Base-by-base conservation (phyloP, 2,329 filamentous ascomycete species). In the Aschersonia sp. region DNA sequence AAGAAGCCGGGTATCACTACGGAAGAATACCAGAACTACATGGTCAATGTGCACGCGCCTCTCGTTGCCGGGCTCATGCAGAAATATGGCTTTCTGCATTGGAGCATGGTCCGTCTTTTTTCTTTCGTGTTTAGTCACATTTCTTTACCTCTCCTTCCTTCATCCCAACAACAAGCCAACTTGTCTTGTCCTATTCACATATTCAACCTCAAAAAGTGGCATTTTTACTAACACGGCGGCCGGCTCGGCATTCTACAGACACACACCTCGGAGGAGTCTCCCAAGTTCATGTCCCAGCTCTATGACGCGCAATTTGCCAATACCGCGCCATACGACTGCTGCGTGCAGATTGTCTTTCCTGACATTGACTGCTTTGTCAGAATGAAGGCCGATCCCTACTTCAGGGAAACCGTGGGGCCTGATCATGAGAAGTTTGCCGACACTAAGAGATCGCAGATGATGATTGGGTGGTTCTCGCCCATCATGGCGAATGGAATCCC, bases 391-490 rank as follows among this genome's bases (percentile, higher is more conserved):
- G 46, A 47, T 11, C 32, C 41, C 8, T 47, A 43, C 22, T 47
- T 47, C 42, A 40, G 44, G 32, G 5, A 44, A 29, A 44, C 12
- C n/a, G 35, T 47, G 2, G 42, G 35, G 10, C 42, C 46, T 1
- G 46, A 47, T 29, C 46, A 47, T 32, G 42, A 32, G 12, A 47
- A 41, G 22, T 47, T 47, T 41, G 46, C 46, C 8, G 46, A 47
- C 42, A 41, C 42, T 2, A 44, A 44, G 42, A 44, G 35, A 11
- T 47, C 46, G 41, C 46, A 47, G 32, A 47, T 47, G 46, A 41
- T 47, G 32, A 37, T 47, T n/a, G 46, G 46, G 7, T 47, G 42
- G 42, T 47, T n/a, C 42, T 44, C 41, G 14, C 46, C 42, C 3
- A 8, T 47, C 5, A 30, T 47, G 31, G n/a, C n/a, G 31, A 22